phyloP scores from a whole-genome alignment of 495 filamentous ascomycete genomes.

The Margaritispora aquatica region DNA sequence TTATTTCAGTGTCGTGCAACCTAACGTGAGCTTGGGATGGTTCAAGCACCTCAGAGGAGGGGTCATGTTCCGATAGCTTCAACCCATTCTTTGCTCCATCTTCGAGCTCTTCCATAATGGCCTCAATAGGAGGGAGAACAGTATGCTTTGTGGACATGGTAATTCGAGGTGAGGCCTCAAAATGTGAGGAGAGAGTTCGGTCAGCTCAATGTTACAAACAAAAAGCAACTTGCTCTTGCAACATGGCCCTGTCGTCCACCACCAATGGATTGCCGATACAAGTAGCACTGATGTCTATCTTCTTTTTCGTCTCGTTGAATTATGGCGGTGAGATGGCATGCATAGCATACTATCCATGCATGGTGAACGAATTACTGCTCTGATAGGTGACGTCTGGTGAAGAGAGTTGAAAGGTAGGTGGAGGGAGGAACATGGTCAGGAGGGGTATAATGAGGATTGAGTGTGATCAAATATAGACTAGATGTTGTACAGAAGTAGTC shows the following conservation, averaged over 20 bases:
- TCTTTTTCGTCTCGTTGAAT: neutral
- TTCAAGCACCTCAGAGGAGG: neutral
- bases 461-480: neutral
- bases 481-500: too few relatives aligned
- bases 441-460: constrained; percentile 4
- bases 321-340: constrained; percentile 15
- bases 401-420: neutral
- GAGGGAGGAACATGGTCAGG: neutral
- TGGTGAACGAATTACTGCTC: neutral
- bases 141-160: constrained; percentile 20
- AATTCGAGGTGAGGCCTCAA: too few relatives aligned
- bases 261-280: too few relatives aligned
- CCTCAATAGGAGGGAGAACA: constrained; percentile 5
- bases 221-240: constrained; percentile 3
- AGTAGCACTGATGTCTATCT: too few relatives aligned
- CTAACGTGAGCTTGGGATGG: neutral
- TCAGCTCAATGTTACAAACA: constrained; percentile 5
- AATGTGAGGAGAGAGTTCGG: too few relatives aligned
- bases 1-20: constrained; percentile 8
- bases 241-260: too few relatives aligned
- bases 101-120: constrained; percentile 20
- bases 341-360: constrained; percentile 1
- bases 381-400: neutral
- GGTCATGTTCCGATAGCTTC: constrained; percentile 3
- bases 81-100: constrained; percentile 12